Conservation (phyloP, 2,329 filamentous ascomycete genomes). For the Penicillium brasilianum region DNA sequence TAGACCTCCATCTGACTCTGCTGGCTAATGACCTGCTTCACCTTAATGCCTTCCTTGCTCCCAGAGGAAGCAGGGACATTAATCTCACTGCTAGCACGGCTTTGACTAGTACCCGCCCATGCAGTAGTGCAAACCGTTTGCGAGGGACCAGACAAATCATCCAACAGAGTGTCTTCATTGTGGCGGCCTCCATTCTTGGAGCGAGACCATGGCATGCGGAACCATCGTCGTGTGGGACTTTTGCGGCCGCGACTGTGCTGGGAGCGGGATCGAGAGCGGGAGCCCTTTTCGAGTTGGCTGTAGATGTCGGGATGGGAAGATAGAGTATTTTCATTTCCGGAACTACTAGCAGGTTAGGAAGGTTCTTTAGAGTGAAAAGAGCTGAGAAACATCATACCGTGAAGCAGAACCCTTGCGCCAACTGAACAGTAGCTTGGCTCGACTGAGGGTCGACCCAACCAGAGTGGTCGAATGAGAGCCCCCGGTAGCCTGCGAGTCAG, state of each 20-base stretch:
- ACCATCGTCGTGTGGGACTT: conserved; percentile 9
- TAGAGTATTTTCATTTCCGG: background rate
- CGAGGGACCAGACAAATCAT: conserved; percentile 25
- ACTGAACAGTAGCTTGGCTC: conserved; percentile 35
- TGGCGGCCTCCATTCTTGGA: background rate
- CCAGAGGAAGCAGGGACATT: conserved; percentile 12
- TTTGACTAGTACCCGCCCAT: conserved; percentile 37
- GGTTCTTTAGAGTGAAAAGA: background rate
- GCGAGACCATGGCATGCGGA: background rate
- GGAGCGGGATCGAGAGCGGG: background rate
- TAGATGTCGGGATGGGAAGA: conserved; percentile 8
- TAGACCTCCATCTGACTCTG: conserved; percentile 36
- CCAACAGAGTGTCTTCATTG: conserved; percentile 20
- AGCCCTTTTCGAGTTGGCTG: conserved; percentile 33
- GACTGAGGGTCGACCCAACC: conserved; percentile 34
- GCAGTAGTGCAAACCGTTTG: conserved; percentile 39
- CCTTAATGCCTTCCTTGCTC: conserved; percentile 34
- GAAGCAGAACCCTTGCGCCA: conserved; percentile 24
- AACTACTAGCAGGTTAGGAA: conserved; percentile 16
- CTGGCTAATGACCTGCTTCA: conserved; percentile 43
- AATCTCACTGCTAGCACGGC: conserved; percentile 33
- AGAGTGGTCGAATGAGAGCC: conserved; percentile 23
- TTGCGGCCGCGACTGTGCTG: background rate
- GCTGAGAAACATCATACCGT: conserved; percentile 21
- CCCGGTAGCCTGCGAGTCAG: conserved; percentile 20